Evolutionary conservation across 306 rosid species (phyloP), one percentile per base, ranked within the genome.

Genomic region (Glycine latifolia): DNA sequence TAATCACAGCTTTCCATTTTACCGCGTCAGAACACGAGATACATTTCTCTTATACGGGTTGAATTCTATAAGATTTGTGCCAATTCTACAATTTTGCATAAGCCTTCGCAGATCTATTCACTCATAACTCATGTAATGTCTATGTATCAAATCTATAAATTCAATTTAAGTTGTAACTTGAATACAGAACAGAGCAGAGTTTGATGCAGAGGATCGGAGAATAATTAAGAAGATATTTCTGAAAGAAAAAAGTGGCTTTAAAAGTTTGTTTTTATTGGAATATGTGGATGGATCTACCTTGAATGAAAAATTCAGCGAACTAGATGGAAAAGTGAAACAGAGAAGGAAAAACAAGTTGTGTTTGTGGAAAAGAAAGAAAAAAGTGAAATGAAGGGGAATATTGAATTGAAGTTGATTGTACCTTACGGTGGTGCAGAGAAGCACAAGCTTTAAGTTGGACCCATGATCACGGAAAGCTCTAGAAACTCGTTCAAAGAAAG

Each of bases 401-500:
- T 20, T 20, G 20, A 20, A 20, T 20, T 20, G 20, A 20, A 5
- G 79, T n/a, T 20, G 39, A 70, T 47, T 1, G 10, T 88, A 95
- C 99, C 99, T 89, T 11, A 92, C 87, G 86, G 99, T 87, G 71
- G 87, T 85, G 90, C 92, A 82, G 85, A 95, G 89, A 4, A 93
- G 73, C 0, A 95, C 89, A 49, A 93, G 63, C 91, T 91, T 91
- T 14, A 93, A 78, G 7, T 89, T 82, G 3, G 91, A 87, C 13
- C 93, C 89, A 52, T 91, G 17, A 33, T 87, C 90, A 47, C 72
- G 91, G 81, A 88, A 88, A 17, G 84, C 77, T 72, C 46, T 84
- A 60, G 95, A 91, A 67, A 90, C 71, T 58, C 89, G 89, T 16
- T 77, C 33, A 72, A 81, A 89, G 85, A 92, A 65, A 46, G 72